phyloP scores from a whole-genome alignment of 2,329 filamentous ascomycete species.

The Drechslerella stenobrocha region DNA sequence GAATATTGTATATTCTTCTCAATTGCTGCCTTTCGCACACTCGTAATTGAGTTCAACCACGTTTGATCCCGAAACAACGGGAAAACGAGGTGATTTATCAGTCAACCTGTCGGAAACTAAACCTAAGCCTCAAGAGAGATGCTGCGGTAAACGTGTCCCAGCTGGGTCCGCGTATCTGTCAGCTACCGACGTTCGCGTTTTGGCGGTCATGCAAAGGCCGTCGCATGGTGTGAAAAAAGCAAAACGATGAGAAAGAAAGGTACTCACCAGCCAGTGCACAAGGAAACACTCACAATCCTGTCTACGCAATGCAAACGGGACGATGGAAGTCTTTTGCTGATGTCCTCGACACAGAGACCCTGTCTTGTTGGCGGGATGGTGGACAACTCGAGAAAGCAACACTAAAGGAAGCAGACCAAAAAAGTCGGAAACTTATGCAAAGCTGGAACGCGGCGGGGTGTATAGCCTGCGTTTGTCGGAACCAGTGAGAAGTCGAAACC shows the following conservation, averaged over 20 bases:
- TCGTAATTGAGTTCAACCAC: slow-evolving; percentile 48
- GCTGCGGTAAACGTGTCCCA: slow-evolving; percentile 8
- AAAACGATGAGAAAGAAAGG: not conserved
- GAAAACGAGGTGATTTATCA: slow-evolving; percentile 35
- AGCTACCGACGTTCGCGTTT: not conserved
- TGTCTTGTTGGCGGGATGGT: slow-evolving; percentile 32
- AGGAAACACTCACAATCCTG: slow-evolving; percentile 5
- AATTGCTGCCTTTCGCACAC: slow-evolving; percentile 27
- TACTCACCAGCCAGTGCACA: not conserved
- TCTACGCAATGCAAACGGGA: slow-evolving; percentile 7
- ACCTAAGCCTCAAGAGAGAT: slow-evolving; percentile 12
- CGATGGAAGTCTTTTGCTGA: slow-evolving; percentile 6
- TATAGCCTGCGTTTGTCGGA: slow-evolving; percentile 7
- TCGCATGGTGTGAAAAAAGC: not conserved
- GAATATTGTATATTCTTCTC: slow-evolving; percentile 44
- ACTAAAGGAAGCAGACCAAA: slow-evolving; percentile 19
- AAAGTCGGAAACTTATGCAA: slow-evolving; percentile 41
- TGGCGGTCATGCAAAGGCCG: not conserved
- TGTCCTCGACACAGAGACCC: slow-evolving; percentile 13
- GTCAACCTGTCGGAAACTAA: slow-evolving; percentile 1
- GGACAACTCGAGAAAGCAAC: slow-evolving; percentile 20
- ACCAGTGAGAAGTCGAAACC: not conserved
- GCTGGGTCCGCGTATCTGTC: not conserved
- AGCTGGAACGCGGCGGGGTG: slow-evolving; percentile 12
- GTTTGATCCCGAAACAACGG: slow-evolving; percentile 45